A percentile compares a stretch with the other conserved stretches of the same genome.
Conservation (phyloP, 768 basidiomycete genomes). For the Russula brevipes region DNA sequence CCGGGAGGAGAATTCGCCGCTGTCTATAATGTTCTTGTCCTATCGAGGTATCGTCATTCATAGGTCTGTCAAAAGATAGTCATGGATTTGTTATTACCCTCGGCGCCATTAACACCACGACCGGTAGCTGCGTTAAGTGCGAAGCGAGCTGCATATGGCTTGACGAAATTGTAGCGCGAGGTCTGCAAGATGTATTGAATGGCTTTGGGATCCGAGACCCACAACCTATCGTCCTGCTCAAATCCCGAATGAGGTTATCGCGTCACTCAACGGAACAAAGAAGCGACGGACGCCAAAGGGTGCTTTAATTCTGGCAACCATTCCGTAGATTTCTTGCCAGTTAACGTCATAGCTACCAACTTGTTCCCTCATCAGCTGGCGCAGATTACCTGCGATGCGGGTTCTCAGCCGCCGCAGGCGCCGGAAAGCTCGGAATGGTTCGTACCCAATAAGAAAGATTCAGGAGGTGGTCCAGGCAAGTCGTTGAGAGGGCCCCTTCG, state of each 20-base stretch:
- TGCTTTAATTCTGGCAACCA: constrained; percentile 15
- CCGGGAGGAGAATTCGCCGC: constrained; percentile 13
- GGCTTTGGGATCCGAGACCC: constrained; percentile 21
- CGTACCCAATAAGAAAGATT: constrained; percentile 20
- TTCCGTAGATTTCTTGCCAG: constrained; percentile 11
- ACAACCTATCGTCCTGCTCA: constrained; percentile 13
- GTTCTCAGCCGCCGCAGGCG: not conserved
- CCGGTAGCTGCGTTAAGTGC: constrained; percentile 18
- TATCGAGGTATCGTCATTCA: not conserved
- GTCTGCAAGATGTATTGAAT: constrained; percentile 21
- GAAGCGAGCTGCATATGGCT: constrained; percentile 22
- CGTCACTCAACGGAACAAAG: too few relatives aligned
- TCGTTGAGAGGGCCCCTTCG: not conserved
- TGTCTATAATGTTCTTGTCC: constrained; percentile 17
- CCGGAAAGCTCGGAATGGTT: not conserved
- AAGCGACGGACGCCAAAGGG: constrained; percentile 16
- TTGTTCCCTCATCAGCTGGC: constrained; percentile 18
- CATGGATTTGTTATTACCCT: not conserved
- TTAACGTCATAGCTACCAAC: constrained; percentile 12
- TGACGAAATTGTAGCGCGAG: constrained; percentile 19
- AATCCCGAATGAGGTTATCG: not conserved
- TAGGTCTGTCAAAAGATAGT: too few relatives aligned
- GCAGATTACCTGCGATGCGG: constrained; percentile 8
- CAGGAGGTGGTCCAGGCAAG: constrained; percentile 14
- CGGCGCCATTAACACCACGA: constrained; percentile 17